Conservation (phyloP, 75 land plant genomes). For the Pinus albicaulis region DNA sequence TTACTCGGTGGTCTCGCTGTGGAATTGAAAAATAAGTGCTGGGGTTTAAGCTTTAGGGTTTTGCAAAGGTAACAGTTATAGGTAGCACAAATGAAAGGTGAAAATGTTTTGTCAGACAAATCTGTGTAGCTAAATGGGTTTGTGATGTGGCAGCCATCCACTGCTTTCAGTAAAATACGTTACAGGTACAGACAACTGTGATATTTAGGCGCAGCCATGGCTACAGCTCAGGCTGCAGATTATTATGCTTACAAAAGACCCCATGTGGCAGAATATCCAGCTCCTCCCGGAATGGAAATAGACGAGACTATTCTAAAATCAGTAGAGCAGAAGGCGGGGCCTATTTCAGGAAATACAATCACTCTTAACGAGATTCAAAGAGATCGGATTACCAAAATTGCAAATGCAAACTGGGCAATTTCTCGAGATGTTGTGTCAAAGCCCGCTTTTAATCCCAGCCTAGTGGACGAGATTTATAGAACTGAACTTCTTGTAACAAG, state of each 20-base stretch:
- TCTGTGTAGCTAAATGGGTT: too few relatives aligned
- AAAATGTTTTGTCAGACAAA: too few relatives aligned
- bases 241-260: neutral
- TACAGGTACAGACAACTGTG: too few relatives aligned
- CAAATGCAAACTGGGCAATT: slow-evolving; percentile 64
- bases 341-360: slow-evolving; percentile 39
- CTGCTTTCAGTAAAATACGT: too few relatives aligned
- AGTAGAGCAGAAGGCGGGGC: slow-evolving; percentile 28
- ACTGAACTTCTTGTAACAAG: slow-evolving; percentile 71
- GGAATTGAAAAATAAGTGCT: too few relatives aligned
- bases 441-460: slow-evolving; percentile 57
- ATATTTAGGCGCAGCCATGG: neutral
- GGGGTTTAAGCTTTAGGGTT: too few relatives aligned
- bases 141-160: too few relatives aligned
- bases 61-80: too few relatives aligned
- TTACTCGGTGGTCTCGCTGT: too few relatives aligned
- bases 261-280: slow-evolving; percentile 13
- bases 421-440: slow-evolving; percentile 14
- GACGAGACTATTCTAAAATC: slow-evolving; percentile 19
- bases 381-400: slow-evolving; percentile 80
- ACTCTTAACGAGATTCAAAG: slow-evolving; percentile 78
- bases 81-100: too few relatives aligned
- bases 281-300: slow-evolving; percentile 2
- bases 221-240: neutral
- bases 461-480: slow-evolving; percentile 88